Evolutionary conservation across 2,329 filamentous ascomycete species (phyloP), one percentile per base, ranked within the genome.

Genomic region (Aciculosporium take): DNA sequence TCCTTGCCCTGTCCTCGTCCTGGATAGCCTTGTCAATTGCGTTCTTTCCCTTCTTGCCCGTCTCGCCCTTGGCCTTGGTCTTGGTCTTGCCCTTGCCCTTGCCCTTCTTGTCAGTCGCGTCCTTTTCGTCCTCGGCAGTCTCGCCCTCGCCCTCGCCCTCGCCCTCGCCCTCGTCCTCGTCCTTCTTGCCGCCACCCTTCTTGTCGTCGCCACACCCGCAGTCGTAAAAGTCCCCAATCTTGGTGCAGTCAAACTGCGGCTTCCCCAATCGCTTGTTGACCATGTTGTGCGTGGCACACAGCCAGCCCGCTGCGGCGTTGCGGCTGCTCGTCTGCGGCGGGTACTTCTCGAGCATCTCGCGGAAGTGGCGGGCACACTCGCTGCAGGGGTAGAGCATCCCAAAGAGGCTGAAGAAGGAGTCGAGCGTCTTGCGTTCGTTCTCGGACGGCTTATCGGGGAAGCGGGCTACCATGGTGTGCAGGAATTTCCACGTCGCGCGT

Each of bases 161-260:
- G 15, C 15, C 23, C 3, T 36, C 8, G 6, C 42, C 50, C 30
- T 49, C 51, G 34, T 53, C 53, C 47, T 68, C 64, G 28, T 39
- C 51, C 30, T 49, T 51, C 29, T 54, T n/a, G n/a, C n/a, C n/a
- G n/a, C n/a, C n/a, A n/a, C n/a, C 53, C 47, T 68, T 64, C 51
- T 67, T 66, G 15, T 68, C 75, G n/a, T 81, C 78, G 12, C 75
- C 78, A 52, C 79, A 83, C 0, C 79, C 79, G 53, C 79, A 83
- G 54, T 83, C 78, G 58, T 82, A 83, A 54, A 79, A 79, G 51
- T 82, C 78, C 13, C 77, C 77, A 53, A 83, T 78, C 24, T 76
- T 73, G 44, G 66, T 72, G 51, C 79, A 83, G 57, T 82, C 75
- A 50, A 81, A 83, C 10, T 68, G 45, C 4, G 67, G 62, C 59